phyloP scores from a whole-genome alignment of 768 basidiomycete genomes.

The Hysterangium stoloniferum region DNA sequence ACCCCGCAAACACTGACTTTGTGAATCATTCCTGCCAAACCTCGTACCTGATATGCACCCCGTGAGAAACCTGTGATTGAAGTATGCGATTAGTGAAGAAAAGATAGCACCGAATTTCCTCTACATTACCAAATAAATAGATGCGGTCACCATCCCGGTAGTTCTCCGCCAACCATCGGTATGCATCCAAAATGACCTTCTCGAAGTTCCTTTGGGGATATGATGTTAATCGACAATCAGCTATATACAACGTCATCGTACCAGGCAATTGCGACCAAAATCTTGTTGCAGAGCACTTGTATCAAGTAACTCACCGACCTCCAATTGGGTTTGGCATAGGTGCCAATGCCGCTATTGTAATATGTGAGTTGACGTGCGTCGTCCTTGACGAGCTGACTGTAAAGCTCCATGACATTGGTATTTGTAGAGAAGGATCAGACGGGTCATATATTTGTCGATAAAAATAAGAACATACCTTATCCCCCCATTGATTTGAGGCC shows the following conservation, averaged over 20 bases:
- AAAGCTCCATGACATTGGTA: constrained; percentile 35
- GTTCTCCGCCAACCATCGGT: constrained; percentile 35
- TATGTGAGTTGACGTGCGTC: constrained; percentile 30
- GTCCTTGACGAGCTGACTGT: constrained; percentile 28
- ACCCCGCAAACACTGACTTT: constrained; percentile 17
- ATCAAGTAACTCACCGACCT: constrained; percentile 15
- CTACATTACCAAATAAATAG: constrained; percentile 38
- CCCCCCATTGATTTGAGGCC: no score
- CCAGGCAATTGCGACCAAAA: constrained; percentile 34
- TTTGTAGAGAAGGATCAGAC: no score
- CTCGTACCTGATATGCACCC: constrained; percentile 40
- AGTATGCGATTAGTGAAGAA: neutral
- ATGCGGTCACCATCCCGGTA: constrained; percentile 32
- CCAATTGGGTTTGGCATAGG: constrained; percentile 23
- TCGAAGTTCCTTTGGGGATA: constrained; percentile 28
- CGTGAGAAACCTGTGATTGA: constrained; percentile 34
- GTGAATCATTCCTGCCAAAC: constrained; percentile 37
- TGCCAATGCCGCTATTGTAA: constrained; percentile 35
- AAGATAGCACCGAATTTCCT: neutral
- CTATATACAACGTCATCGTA: constrained; percentile 13
- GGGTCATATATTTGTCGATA: no score
- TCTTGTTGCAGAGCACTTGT: constrained; percentile 18
- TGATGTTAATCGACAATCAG: neutral
- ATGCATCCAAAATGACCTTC: constrained; percentile 28
- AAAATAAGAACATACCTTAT: no score